A percentile compares a stretch with the other conserved stretches of the same genome.
phyloP scores from a whole-genome alignment of 257 asterid genomes.

The Forsythia suspensa region DNA sequence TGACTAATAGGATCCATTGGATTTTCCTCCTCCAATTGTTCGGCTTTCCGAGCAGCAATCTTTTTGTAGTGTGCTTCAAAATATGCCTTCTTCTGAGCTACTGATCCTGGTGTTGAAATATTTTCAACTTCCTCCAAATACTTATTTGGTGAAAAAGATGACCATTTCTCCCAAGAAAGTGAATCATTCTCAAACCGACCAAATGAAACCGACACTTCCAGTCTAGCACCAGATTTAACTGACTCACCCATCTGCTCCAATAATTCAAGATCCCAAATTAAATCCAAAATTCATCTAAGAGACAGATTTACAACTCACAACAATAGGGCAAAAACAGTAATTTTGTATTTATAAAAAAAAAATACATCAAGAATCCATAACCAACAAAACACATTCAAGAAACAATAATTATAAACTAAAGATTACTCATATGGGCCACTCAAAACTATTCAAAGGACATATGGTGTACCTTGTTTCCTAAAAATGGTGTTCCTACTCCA shows the following conservation, averaged over 20 bases:
- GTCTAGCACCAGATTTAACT: conserved; percentile 43
- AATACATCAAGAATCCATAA: conserved; percentile 16
- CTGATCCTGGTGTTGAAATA: conserved; percentile 89
- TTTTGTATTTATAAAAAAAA: conserved; percentile 17
- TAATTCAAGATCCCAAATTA: conserved; percentile 30
- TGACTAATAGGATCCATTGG: conserved; percentile 23
- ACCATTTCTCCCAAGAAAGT: conserved; percentile 97
- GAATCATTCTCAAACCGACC: conserved; percentile 85
- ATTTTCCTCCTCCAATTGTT: conserved; percentile 68
- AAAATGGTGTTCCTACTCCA: conserved; percentile 33
- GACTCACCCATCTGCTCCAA: conserved; percentile 76
- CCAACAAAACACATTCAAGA: conserved; percentile 1
- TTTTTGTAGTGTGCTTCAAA: conserved; percentile 94
- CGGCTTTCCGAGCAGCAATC: conserved; percentile 79
- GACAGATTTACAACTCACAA: conserved; percentile 26
- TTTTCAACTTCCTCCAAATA: conserved; percentile 91
- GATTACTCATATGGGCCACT: conserved; percentile 21
- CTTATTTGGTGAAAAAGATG: conserved; percentile 87
- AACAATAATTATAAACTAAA: conserved; percentile 7
- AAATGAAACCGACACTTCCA: conserved; percentile 87
- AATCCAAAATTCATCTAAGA: conserved; percentile 17
- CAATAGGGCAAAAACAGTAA: conserved; percentile 10
- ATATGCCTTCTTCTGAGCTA: conserved; percentile 89
- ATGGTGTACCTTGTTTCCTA: conserved; percentile 43
- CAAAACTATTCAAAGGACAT: conserved; percentile 9